Evolutionary conservation across 2,329 filamentous ascomycete species (phyloP), one percentile per base, ranked within the genome.

Genomic region (Tolypocladium endophyticum): DNA sequence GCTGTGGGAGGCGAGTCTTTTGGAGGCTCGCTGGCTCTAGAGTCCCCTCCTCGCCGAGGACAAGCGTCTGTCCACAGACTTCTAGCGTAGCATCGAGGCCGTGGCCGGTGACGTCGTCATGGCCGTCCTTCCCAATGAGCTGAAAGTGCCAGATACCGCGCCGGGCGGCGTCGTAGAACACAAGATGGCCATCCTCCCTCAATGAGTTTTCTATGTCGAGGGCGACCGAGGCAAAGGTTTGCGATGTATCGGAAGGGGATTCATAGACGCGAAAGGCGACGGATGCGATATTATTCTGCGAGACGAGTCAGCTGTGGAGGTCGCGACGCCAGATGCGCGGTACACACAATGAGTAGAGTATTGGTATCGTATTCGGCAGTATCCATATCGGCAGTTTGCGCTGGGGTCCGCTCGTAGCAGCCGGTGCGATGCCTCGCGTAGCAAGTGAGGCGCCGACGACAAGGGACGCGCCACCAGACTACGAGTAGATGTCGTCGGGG

Each of bases 301-400:
- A 55, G 56, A 56, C 20, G 36, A 23, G 60, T 70, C 61, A 65
- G 61, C 57, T 50, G 43, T 4, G 20, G 50, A 18, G 50, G 9
- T 1, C 12, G 16, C 6, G 33, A n/a, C 28, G 23, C 6, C 18
- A 30, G 8, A 45, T 58, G 23, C 23, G 74, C 80, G 67, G 23
- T 25, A 75, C 80, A 67, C 65, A 85, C 83, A 74, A 85, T 77
- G 68, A 83, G 74, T 67, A 86, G 73, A 62, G 77, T 78, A 73
- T 86, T 86, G 69, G 83, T 86, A 68, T 84, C 81, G 72, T 84
- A 84, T 74, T 85, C 82, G 64, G 81, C 80, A 72, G 80, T 79
- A 73, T 86, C 83, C 83, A 86, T 86, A 69, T 80, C 82, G 81
- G 69, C 72, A 66, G 72, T 68, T 64, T 72, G 43, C 38, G 30